Base-by-base conservation (phyloP, 169 alveolate genomes). In the Condylostoma magnum region DNA sequence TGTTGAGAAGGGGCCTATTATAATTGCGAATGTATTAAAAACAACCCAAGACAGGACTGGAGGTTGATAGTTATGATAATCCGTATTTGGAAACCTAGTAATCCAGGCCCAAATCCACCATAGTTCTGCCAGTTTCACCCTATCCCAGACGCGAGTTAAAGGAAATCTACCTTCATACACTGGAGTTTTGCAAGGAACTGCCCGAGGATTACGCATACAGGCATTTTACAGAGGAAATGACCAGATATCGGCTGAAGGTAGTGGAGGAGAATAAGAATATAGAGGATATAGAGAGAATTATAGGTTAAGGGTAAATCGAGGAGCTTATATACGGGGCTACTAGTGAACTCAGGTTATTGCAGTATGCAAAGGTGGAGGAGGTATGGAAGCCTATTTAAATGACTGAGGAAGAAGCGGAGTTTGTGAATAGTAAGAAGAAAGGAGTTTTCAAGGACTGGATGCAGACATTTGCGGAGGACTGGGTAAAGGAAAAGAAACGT, bases 131-230 rank as follows among this genome's bases (percentile, higher is more conserved):
- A 20, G 89, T 77, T n/a, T 84, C 76, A 51, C 82, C 83, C 33
- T 82, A 54, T 58, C 89, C 89, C 27, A 76, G 89, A 47, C 63
- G 82, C 50, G 77, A 82, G 66, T 69, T 82, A 4, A 82, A 77
- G 82, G 82, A 77, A 51, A 69, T 82, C 0, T 77, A 70, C 79
- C 57, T 77, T 22, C 22, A 67, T 43, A 82, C 85, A 20, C 69
- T 82, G 6, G 83, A 82, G 15, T 74, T 56, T 31, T 10, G 76
- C 0, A 77, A 65, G 56, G 82, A 77, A 12, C 58, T 82, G n/a
- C 89, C 89, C 10, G 85, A 76, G 28, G 75, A 66, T 31, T 12
- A 25, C 25, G 77, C 65, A 2, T 82, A 82, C 50, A 82, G 82
- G 34, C 22, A 55, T 38, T 50, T 76, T 15, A 41, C 58, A 6